phyloP scores from a whole-genome alignment of 1,284 basidiomycete species.

The Ganoderma multipileum region DNA sequence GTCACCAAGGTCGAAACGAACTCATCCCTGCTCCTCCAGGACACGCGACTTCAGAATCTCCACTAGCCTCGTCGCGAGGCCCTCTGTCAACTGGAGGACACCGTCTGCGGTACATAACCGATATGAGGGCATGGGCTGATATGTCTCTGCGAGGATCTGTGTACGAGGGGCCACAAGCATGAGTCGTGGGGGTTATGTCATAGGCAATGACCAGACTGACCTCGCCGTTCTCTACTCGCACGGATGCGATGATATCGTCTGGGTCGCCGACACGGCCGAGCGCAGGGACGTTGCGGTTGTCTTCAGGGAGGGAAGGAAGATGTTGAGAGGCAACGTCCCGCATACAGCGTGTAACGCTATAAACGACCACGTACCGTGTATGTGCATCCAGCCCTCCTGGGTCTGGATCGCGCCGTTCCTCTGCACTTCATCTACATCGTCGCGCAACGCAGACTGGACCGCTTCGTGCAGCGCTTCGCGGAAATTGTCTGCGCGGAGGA shows the following conservation, averaged over 20 bases:
- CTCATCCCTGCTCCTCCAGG: conserved; percentile 22
- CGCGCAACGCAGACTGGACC: conserved; percentile 57
- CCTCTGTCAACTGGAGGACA: conserved; percentile 66
- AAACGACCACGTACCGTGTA: conserved; percentile 61
- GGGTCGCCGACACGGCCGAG: conserved; percentile 77
- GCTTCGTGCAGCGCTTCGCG: conserved; percentile 63
- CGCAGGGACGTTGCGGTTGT: conserved; percentile 74
- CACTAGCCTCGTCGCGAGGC: conserved; percentile 57
- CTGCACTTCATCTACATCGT: conserved; percentile 71
- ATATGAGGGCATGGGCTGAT: conserved; percentile 82
- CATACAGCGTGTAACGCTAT: background rate
- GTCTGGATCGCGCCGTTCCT: conserved; percentile 67
- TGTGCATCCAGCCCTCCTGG: conserved; percentile 83
- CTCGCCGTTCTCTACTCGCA: conserved; percentile 73
- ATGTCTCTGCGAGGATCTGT: conserved; percentile 79
- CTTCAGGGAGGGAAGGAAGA: conserved; percentile 42
- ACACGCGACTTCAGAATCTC: conserved; percentile 40
- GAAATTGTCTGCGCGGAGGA: conserved; percentile 56
- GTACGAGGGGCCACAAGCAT: conserved; percentile 41
- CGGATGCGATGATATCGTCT: conserved; percentile 81
- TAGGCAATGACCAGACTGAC: conserved; percentile 42
- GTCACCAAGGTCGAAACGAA: no score
- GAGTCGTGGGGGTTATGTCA: background rate
- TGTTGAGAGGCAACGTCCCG: background rate
- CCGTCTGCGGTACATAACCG: conserved; percentile 78